Evolutionary conservation across 495 filamentous ascomycete genomes (phyloP), one percentile per base, ranked within the genome.

Genomic region (Chaetomidium leptoderma): DNA sequence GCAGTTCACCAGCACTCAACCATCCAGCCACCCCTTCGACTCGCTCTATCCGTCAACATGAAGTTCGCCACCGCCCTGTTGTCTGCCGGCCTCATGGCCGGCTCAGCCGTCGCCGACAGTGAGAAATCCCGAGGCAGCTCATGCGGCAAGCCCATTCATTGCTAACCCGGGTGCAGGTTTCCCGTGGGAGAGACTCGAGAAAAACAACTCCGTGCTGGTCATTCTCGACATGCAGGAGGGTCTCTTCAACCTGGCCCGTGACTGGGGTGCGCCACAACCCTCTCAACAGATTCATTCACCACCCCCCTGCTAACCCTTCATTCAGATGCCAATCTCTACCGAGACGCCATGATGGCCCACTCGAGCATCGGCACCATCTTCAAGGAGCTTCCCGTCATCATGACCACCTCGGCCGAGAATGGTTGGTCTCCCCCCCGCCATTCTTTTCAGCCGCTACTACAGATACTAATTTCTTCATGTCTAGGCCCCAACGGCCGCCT

Each of bases 191-290:
- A 57, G 64, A 27, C 59, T 70, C 36, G 44, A 66, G 8, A 64
- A 64, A 48, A 53, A 68, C 57, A 47, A 70, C 37, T 58, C 67
- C 1, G 63, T 81, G 36, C 81, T 91, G 26, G 71, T 91, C 30
- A 76, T 90, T 56, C 78, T 90, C 53, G 88, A 91, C 67, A 78
- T 86, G 59, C 86, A 90, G 68, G 79, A 86, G 57, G 88, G 88
- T 33, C 83, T 91, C 21, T 82, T 81, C 66, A 71, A 76, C 49
- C 63, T 88, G 13, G 83, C 83, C 35, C 82, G 86, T 24, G 88
- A 91, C 73, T 86, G 72, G 62, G 66, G 58, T 62, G 47, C 10
- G 45, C 14, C 2, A 16, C 47, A 13, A 10, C 26, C 5, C 14
- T 13, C 50, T 21, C 23, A 14, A n/a, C 11, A 0, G 6, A 13